These are phyloP conservation scores for Rhizopus delemar DNA, from an alignment of 371 early-diverging fungal species.

Conservation along the genomic window DNA sequence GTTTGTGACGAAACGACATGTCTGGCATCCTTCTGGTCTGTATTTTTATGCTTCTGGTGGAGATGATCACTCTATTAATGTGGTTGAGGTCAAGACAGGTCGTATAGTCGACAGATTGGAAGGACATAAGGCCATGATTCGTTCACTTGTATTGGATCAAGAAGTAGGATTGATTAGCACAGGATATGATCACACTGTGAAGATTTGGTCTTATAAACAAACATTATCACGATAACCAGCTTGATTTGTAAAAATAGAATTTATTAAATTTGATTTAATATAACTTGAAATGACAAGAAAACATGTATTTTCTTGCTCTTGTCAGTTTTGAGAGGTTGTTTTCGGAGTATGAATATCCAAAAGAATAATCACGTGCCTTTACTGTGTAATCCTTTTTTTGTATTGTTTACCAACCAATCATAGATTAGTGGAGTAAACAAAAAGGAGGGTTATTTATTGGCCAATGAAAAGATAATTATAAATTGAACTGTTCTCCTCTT, in stretches of 20 bases:
- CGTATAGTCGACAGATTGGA: constrained; percentile 45
- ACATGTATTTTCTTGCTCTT: no score
- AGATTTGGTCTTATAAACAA: constrained; percentile 32
- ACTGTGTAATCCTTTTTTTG: no score
- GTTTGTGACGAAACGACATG: constrained; percentile 61
- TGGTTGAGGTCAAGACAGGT: constrained; percentile 65
- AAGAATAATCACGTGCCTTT: no score
- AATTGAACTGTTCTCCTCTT: no score
- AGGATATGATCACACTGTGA: constrained; percentile 42
- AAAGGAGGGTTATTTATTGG: no score
- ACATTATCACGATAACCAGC: constrained; percentile 2
- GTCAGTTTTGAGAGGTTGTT: no score
- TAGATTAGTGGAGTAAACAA: no score
- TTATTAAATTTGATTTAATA: no score
- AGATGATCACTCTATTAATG: constrained; percentile 62
- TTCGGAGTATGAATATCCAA: no score
- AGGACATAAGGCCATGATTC: constrained; percentile 56
- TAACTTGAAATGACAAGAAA: no score
- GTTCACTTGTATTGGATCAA: constrained; percentile 37
- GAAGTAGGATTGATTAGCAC: constrained; percentile 36
- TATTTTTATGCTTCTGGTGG: constrained; percentile 68
- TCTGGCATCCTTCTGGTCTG: constrained; percentile 65
- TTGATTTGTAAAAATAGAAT: neutral
- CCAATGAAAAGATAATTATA: no score
- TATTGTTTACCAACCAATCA: no score